Evolutionary conservation across 129 eudicot genomes (phyloP).

Genomic region (Calendula officinalis): DNA sequence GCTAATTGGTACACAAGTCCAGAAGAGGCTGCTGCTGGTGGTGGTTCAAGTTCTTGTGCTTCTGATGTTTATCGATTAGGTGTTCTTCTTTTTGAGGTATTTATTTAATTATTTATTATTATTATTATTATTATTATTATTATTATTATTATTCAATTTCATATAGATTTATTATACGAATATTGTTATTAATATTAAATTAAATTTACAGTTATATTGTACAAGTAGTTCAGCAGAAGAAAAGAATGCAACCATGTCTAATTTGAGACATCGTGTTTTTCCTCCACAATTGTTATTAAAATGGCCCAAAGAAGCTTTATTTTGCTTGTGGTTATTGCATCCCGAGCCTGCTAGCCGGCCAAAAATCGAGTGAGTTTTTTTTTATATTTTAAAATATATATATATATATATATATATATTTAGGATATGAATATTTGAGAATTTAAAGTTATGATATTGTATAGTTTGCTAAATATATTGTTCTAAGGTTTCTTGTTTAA

Average conservation of each 20-base stretch:
- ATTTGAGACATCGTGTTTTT: conserved; percentile 76
- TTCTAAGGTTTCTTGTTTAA: no score
- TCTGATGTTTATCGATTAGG: conserved; percentile 90
- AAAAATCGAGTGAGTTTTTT: conserved; percentile 55
- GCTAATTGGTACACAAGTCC: conserved; percentile 83
- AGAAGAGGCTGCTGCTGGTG: conserved; percentile 76
- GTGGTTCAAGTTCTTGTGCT: conserved; percentile 68
- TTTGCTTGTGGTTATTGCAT: conserved; percentile 95
- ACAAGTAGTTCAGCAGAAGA: conserved; percentile 68
- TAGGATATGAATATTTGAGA: not conserved
- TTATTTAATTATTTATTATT: conserved; percentile 25
- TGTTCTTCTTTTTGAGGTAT: conserved; percentile 91
- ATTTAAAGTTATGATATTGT: not conserved
- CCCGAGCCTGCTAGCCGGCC: conserved; percentile 87
- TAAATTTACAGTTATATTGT: conserved; percentile 64
- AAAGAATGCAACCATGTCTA: conserved; percentile 76
- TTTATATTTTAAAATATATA: not conserved
- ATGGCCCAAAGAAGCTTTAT: conserved; percentile 95
- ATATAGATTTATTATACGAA: not conserved
- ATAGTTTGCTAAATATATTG: not conserved
- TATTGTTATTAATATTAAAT: not conserved
- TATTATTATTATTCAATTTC: not conserved
- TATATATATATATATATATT: no score
- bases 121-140: conserved; percentile 14
- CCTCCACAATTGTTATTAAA: conserved; percentile 81